Evolutionary conservation across 139 green algal species (phyloP).

Genomic region (Coccomyxa sp.): DNA sequence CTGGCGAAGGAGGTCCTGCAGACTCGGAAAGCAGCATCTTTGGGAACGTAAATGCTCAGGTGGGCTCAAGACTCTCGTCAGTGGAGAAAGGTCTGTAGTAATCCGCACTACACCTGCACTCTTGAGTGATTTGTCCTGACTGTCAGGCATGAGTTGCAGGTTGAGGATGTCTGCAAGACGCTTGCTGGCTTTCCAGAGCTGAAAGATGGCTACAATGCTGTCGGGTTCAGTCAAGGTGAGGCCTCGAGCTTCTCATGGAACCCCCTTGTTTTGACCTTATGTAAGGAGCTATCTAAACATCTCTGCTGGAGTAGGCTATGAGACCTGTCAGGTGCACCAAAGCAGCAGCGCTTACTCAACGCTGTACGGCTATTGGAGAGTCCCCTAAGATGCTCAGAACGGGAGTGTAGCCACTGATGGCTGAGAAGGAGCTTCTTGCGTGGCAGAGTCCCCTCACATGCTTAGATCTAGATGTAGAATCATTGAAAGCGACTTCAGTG

Average conservation of each 20-base stretch:
- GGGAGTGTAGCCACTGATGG: neutral
- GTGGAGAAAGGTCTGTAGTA: neutral
- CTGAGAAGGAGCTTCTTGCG: no score
- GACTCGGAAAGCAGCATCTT: slow-evolving; percentile 52
- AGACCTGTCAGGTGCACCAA: neutral
- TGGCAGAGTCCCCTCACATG: no score
- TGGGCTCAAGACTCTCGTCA: slow-evolving; percentile 9
- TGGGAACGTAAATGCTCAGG: slow-evolving; percentile 72
- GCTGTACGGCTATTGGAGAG: neutral
- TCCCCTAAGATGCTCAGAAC: neutral
- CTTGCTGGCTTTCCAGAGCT: slow-evolving; percentile 55
- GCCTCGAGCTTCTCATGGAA: neutral
- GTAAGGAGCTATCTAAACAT: neutral
- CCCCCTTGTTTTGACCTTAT: neutral
- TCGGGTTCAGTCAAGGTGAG: slow-evolving; percentile 79
- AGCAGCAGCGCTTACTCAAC: neutral
- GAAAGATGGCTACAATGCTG: slow-evolving; percentile 65
- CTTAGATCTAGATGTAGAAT: no score
- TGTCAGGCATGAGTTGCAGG: slow-evolving; percentile 24
- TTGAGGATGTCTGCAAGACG: slow-evolving; percentile 55
- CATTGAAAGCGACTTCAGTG: no score
- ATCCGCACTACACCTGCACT: neutral
- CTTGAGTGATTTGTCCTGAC: neutral
- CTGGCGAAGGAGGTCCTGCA: slow-evolving; percentile 37
- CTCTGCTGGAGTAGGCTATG: neutral